Evolutionary conservation across 768 basidiomycete species (phyloP).

Genomic region (Chlorophyllum brunneum): DNA sequence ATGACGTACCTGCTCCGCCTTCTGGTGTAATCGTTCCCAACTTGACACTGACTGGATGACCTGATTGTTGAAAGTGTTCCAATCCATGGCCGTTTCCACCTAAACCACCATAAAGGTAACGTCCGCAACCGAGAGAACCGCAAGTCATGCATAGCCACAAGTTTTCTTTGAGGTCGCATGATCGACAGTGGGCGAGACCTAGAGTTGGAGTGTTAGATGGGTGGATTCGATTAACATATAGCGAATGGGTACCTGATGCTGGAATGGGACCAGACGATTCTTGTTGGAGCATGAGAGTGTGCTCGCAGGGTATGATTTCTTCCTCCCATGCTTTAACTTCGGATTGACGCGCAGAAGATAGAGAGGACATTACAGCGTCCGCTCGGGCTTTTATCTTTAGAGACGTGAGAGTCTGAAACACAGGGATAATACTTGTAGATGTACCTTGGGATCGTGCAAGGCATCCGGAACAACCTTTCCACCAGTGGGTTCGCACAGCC

Average conservation of each 20-base stretch:
- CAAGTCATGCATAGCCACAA: slow-evolving; percentile 95
- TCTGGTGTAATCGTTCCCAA: slow-evolving; percentile 96
- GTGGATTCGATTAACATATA: background rate
- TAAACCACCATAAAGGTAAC: slow-evolving; percentile 75
- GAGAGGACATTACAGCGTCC: slow-evolving; percentile 69
- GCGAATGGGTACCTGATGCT: slow-evolving; percentile 42
- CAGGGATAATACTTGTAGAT: background rate
- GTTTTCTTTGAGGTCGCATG: slow-evolving; percentile 86
- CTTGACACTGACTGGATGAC: slow-evolving; percentile 85
- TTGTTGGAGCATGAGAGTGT: slow-evolving; percentile 51
- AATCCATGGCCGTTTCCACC: slow-evolving; percentile 92
- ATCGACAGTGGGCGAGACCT: slow-evolving; percentile 79
- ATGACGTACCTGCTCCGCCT: slow-evolving; percentile 72
- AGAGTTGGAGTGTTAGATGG: background rate
- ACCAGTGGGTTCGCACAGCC: slow-evolving; percentile 56
- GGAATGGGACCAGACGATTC: slow-evolving; percentile 41
- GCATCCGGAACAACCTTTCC: slow-evolving; percentile 45
- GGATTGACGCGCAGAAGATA: slow-evolving; percentile 88
- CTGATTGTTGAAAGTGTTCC: slow-evolving; percentile 64
- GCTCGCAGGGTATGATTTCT: slow-evolving; percentile 85
- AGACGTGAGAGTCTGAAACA: slow-evolving; percentile 2
- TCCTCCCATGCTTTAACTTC: slow-evolving; percentile 99
- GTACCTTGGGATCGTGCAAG: slow-evolving; percentile 30
- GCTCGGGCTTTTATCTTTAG: slow-evolving; percentile 51
- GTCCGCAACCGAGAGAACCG: slow-evolving; percentile 85